A percentile compares a stretch with the other conserved stretches of the same genome.
Conservation (phyloP, 2,329 filamentous ascomycete species). For the Chrysosporium keratinophilum region DNA sequence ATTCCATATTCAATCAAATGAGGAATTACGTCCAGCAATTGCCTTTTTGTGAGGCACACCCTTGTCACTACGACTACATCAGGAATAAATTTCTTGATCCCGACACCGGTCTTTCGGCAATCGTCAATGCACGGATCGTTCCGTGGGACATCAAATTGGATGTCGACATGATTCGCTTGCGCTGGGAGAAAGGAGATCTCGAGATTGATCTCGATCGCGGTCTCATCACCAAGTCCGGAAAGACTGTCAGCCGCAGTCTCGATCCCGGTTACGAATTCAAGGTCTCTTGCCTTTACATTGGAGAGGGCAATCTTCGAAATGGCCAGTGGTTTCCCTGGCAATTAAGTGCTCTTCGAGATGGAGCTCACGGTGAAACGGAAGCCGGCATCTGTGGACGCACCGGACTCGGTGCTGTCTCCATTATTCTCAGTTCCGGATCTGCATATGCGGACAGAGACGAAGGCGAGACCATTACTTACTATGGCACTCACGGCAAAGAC, state of each 20-base stretch:
- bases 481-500: constrained; percentile 39
- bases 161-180: constrained; percentile 8
- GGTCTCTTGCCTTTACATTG: constrained; percentile 5
- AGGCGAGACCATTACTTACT: constrained; percentile 43
- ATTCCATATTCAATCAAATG: constrained; percentile 5
- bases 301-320: constrained; percentile 18
- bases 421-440: constrained; percentile 40
- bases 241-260: constrained; percentile 12
- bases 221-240: constrained; percentile 5
- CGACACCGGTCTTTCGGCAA: constrained; percentile 13
- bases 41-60: constrained; percentile 8
- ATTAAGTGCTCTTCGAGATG: constrained; percentile 20
- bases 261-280: constrained; percentile 10
- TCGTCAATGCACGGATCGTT: constrained; percentile 2
- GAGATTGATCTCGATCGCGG: constrained; percentile 14
- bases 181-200: constrained; percentile 15
- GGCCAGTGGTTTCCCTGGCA: constrained; percentile 22
- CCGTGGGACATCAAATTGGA: constrained; percentile 18
- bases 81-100: constrained; percentile 12
- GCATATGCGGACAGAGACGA: constrained; percentile 42
- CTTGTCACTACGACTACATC: constrained; percentile 1
- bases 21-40: constrained; percentile 13
- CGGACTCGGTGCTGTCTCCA: constrained; percentile 42
- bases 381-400: constrained; percentile 40
- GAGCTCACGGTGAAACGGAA: constrained; percentile 21